Evolutionary conservation across 1,284 basidiomycete species (phyloP).

Genomic region (Rhodotorula sp.): DNA sequence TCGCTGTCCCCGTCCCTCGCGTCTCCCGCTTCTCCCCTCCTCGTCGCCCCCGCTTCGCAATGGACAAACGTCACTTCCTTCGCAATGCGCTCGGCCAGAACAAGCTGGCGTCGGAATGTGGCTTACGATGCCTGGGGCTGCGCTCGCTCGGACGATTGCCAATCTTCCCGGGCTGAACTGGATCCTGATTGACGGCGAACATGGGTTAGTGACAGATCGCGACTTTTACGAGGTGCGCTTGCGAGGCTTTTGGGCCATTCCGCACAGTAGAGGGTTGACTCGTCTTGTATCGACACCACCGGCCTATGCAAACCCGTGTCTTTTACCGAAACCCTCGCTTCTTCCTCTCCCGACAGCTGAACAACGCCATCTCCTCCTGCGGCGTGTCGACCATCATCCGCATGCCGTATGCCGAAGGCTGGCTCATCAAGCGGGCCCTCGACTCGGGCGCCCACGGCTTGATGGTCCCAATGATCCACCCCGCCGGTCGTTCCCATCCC

Average conservation of each 20-base stretch:
- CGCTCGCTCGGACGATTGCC: not conserved
- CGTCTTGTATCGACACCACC: too few species aligned
- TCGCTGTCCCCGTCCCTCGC: too few species aligned
- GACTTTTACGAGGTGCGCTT: constrained; percentile 8
- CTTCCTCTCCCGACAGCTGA: not conserved
- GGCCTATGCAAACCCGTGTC: too few species aligned
- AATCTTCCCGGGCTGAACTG: not conserved
- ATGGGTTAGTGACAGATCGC: constrained; percentile 2
- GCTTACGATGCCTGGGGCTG: constrained; percentile 1
- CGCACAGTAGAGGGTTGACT: not conserved
- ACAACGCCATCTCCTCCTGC: constrained; percentile 38
- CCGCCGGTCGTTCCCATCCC: constrained; percentile 31
- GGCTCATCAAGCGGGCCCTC: constrained; percentile 49
- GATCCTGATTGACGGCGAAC: constrained; percentile 9
- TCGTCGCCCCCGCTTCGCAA: not conserved
- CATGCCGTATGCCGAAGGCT: constrained; percentile 46
- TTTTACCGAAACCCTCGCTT: not conserved
- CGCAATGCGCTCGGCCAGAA: not conserved
- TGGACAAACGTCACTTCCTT: constrained; percentile 7
- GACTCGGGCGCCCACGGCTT: constrained; percentile 48
- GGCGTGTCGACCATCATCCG: constrained; percentile 49
- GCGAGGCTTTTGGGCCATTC: not conserved
- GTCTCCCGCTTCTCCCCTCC: too few species aligned
- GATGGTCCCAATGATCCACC: constrained; percentile 46
- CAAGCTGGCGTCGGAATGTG: not conserved